phyloP scores from a whole-genome alignment of 2,329 filamentous ascomycete species.

The Epicoccum sorghinum region DNA sequence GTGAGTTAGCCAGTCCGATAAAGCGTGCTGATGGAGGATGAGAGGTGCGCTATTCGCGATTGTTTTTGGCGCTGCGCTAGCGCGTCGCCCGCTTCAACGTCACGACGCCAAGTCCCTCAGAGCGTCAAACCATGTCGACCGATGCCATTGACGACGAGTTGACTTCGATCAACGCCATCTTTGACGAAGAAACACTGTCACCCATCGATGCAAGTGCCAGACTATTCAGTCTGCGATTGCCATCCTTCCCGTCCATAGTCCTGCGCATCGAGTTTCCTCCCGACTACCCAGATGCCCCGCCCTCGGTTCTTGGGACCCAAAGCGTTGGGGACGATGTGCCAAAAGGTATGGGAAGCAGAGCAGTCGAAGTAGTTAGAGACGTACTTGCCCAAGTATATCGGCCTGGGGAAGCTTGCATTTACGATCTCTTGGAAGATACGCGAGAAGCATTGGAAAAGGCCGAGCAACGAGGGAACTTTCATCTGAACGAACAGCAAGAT shows the following conservation, averaged over 20 bases:
- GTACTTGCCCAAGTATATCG: conserved; percentile 72
- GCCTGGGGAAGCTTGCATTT: conserved; percentile 81
- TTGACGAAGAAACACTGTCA: conserved; percentile 69
- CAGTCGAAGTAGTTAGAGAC: conserved; percentile 71
- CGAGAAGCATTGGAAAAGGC: conserved; percentile 58
- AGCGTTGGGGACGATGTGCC: conserved; percentile 71
- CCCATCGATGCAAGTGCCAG: conserved; percentile 31
- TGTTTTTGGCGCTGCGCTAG: conserved; percentile 20
- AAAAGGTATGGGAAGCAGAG: conserved; percentile 73
- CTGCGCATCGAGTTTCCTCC: conserved; percentile 70
- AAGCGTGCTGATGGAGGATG: conserved; percentile 6
- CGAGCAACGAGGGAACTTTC: conserved; percentile 36
- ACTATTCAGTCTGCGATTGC: conserved; percentile 65
- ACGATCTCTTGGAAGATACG: conserved; percentile 80
- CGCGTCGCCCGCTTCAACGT: conserved; percentile 19
- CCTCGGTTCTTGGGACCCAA: conserved; percentile 77
- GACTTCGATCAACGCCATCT: conserved; percentile 84
- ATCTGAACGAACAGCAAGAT: conserved; percentile 30
- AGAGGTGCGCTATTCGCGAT: conserved; percentile 3
- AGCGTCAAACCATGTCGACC: conserved; percentile 35
- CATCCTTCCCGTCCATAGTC: conserved; percentile 62
- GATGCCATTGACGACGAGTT: conserved; percentile 71
- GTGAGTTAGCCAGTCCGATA: conserved; percentile 2
- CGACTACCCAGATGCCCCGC: conserved; percentile 76
- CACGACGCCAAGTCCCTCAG: conserved; percentile 19